Evolutionary conservation across 2,329 filamentous ascomycete species (phyloP), one percentile per base, ranked within the genome.

Genomic region (Tolypocladium sp.): DNA sequence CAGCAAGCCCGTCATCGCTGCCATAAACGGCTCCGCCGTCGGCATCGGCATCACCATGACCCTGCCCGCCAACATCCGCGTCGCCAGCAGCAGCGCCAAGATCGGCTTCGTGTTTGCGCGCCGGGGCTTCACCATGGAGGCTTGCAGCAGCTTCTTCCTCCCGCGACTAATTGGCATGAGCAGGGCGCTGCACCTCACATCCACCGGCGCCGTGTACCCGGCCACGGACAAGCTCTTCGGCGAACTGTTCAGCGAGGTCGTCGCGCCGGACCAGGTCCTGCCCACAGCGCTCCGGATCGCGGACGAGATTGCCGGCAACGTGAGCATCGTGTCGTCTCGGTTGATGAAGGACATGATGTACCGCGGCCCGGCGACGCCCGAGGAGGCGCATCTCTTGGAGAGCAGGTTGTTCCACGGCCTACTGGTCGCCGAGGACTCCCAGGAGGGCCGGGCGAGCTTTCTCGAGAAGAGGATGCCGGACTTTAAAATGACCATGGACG

Each of bases 311-410:
- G 86, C 83, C 1, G 73, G 74, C 64, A 89, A 90, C 65, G 86
- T 86, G 33, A 89, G 86, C 64, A 73, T 74, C 1, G 82, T 91
- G 35, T 82, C 84, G 35, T 83, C 82, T 10, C 79, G 82, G 63
- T 67, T 91, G 59, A 91, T 90, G 82, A 82, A 83, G 67, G 88
- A 91, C 66, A 71, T 92, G 76, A 86, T 92, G 76, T 90, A 81
- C 65, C 74, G 83, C 37, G 79, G 79, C 41, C 76, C 79, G 0
- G 77, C 73, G 22, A 83, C 79, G 27, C 82, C 88, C 0, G 89
- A 92, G 74, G 86, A 79, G 56, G 83, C 88, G 58, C 88, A 91
- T 75, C 71, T 91, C 63, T 73, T 92, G 37, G 89, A 92, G 73
- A 85, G 81, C 63, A 79, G 76, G 62, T 70, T 89, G n/a, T 77